Conservation (phyloP, 2,329 filamentous ascomycete genomes). For the Aspergillus bombycis region DNA sequence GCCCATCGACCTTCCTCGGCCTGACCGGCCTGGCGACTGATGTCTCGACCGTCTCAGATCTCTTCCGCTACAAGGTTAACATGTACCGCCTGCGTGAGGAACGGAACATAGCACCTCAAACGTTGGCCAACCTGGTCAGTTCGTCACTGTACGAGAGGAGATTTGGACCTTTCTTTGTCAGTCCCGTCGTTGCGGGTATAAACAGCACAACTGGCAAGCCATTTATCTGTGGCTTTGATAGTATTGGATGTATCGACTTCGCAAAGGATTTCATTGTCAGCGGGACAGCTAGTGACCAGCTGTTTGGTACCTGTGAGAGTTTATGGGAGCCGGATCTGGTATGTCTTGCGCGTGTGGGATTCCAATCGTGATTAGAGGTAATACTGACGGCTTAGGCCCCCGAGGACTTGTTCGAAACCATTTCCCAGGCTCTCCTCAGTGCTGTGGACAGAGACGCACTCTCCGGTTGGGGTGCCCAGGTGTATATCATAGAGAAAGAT, state of each 20-base stretch:
- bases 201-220: slow-evolving; percentile 92
- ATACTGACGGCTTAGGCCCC: slow-evolving; percentile 62
- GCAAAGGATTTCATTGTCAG: slow-evolving; percentile 99
- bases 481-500: slow-evolving; percentile 99
- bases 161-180: slow-evolving; percentile 96
- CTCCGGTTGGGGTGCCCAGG: slow-evolving; percentile 96
- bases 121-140: slow-evolving; percentile 94
- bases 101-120: slow-evolving; percentile 90
- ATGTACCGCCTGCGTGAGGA: slow-evolving; percentile 99
- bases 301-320: slow-evolving; percentile 98
- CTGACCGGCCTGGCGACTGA: slow-evolving; percentile 96
- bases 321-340: slow-evolving; percentile 98
- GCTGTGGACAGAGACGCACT: slow-evolving; percentile 95
- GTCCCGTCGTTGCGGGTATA: slow-evolving; percentile 90
- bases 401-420: slow-evolving; percentile 96
- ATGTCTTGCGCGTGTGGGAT: slow-evolving; percentile 40
- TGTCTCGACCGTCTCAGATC: slow-evolving; percentile 89
- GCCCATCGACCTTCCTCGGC: slow-evolving; percentile 85
- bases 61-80: slow-evolving; percentile 99
- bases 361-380: not conserved
- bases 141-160: slow-evolving; percentile 90
- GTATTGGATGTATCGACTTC: slow-evolving; percentile 98
- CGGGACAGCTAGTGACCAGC: slow-evolving; percentile 92
- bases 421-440: slow-evolving; percentile 93
- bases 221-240: slow-evolving; percentile 99